Evolutionary conservation across 345 rosid species (phyloP).

Genomic region (sweet orange (Citrus sinensis)): DNA sequence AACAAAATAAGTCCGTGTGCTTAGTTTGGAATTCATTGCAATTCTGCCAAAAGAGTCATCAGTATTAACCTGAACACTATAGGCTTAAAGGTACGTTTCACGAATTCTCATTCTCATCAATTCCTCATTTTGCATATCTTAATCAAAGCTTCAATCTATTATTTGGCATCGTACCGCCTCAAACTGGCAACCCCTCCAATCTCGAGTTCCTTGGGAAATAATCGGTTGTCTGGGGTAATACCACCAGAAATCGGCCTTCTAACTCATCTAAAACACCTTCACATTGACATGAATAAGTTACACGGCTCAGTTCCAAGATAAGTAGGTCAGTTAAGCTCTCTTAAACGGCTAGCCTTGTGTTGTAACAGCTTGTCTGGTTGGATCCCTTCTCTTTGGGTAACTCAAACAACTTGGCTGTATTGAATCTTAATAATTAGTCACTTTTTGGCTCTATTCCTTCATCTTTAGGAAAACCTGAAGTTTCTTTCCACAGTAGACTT

Average conservation of each 20-base stretch:
- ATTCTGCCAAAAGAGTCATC: neutral
- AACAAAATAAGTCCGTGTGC: neutral
- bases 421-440: no score
- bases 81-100: constrained; percentile 22
- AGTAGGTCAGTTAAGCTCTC: no score
- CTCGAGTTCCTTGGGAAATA: constrained; percentile 11
- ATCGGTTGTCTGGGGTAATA: constrained; percentile 7
- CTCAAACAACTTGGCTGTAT: no score
- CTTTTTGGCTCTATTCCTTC: no score
- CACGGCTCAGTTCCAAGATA: no score
- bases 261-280: neutral
- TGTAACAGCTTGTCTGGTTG: no score
- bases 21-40: constrained; percentile 27
- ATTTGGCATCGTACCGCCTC: neutral
- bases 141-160: constrained; percentile 21
- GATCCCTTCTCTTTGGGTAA: no score
- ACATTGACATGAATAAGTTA: no score
- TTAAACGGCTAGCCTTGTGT: no score
- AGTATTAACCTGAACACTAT: constrained; percentile 21
- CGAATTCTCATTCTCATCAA: constrained; percentile 18
- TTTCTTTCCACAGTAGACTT: no score
- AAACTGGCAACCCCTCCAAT: constrained; percentile 14
- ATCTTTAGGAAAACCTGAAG: no score
- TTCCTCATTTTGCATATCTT: constrained; percentile 22
- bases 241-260: constrained; percentile 21